Percentiles rank a stretch among this genome's conserved stretches.
Evolutionary conservation across 2,329 filamentous ascomycete species (phyloP).

Genomic region (Pezicula carpinea): DNA sequence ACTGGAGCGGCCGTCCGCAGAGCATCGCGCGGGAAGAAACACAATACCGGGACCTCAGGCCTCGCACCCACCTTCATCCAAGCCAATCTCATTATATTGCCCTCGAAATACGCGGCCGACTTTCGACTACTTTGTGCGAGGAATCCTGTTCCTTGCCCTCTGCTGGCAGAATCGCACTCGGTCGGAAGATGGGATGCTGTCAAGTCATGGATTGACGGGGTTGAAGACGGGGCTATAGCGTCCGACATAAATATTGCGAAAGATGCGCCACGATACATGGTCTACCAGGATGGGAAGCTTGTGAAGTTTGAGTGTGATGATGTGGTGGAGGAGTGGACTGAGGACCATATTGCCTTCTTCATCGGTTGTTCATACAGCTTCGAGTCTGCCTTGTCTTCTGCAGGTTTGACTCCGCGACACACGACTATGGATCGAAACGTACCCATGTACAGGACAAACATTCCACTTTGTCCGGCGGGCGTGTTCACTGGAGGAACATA

Average conservation of each 20-base stretch:
- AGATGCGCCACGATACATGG: slow-evolving; percentile 53
- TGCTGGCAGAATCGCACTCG: slow-evolving; percentile 47
- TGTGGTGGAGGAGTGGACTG: slow-evolving; percentile 47
- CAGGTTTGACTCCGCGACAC: slow-evolving; percentile 49
- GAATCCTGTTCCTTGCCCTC: slow-evolving; percentile 59
- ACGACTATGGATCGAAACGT: slow-evolving; percentile 44
- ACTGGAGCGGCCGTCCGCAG: slow-evolving; percentile 13
- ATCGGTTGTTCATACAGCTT: slow-evolving; percentile 63
- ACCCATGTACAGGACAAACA: slow-evolving; percentile 55
- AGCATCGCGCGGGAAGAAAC: slow-evolving; percentile 10
- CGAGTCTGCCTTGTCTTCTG: slow-evolving; percentile 48
- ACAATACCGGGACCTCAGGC: slow-evolving; percentile 41
- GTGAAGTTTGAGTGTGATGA: slow-evolving; percentile 34
- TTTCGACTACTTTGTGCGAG: slow-evolving; percentile 54
- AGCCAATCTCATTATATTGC: slow-evolving; percentile 58
- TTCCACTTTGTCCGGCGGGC: slow-evolving; percentile 52
- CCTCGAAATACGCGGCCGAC: slow-evolving; percentile 49
- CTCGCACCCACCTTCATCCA: slow-evolving; percentile 52
- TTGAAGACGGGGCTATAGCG: slow-evolving; percentile 30
- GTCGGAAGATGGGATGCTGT: slow-evolving; percentile 38
- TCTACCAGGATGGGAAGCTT: slow-evolving; percentile 48
- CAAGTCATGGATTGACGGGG: slow-evolving; percentile 31
- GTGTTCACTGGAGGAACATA: slow-evolving; percentile 50
- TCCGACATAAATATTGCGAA: slow-evolving; percentile 48
- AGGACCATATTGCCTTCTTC: slow-evolving; percentile 56